Evolutionary conservation across 352 stramenopile genomes (phyloP), one percentile per base, ranked within the genome.

Genomic region (Globisporangium takayamanum): DNA sequence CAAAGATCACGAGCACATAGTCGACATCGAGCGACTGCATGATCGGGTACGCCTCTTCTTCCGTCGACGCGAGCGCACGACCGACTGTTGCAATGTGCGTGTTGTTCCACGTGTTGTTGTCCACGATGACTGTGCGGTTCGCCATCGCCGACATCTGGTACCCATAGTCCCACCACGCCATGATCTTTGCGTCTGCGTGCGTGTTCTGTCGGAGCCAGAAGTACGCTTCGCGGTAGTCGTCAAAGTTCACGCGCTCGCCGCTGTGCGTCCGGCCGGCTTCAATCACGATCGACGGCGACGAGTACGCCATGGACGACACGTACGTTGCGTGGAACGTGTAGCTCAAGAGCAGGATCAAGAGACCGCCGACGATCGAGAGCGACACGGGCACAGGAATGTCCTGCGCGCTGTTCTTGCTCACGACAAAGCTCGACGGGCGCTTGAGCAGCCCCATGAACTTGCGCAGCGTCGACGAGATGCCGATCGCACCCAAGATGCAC

Each of bases 61-160:
- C 89, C 3, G 80, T 76, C 8, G 80, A 88, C 16, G 87, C 81
- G 25, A 97, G 63, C 4, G 84, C 87, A 33, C 91, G 84, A 2
- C 92, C 94, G n/a, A 98, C 89, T 15, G 91, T 98, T 44, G 92
- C 93, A 59, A 98, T 98, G 72, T 98, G 93, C 45, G 90, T 97
- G 73, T 98, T 97, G 78, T 98, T 98, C 93, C 93, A 98, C 63
- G 93, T 98, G 68, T 98, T 98, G 76, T 97, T 97, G 73, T 98
- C 94, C 2, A 97, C 94, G 20, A 92, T 75, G 15, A 92, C 82
- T n/a, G 84, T 94, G 53, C 84, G 84, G 66, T 94, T 94, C 30
- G 80, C 90, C 81, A 97, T 97, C 52, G 78, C 88, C 55, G 82
- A 89, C 77, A 97, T 97, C 70, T 97, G 88, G 63, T 95, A 97